These are phyloP conservation scores for Mrakia frigida DNA, from an alignment of 768 basidiomycete species.

Conservation along the genomic window DNA sequence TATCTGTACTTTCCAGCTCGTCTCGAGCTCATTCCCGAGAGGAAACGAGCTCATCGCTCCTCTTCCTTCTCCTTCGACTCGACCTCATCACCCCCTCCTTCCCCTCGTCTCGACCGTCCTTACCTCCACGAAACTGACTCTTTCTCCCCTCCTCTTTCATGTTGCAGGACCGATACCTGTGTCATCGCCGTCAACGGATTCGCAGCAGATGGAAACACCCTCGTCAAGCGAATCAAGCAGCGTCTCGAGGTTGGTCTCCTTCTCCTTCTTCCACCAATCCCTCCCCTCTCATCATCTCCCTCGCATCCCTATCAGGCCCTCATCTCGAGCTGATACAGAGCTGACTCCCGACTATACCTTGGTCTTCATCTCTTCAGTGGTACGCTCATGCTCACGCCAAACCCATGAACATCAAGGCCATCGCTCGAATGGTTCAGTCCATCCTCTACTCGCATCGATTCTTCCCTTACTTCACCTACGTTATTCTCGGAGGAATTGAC, in stretches of 20 bases:
- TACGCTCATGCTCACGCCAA: constrained; percentile 95
- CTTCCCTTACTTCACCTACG: constrained; percentile 97
- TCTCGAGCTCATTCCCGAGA: too few relatives aligned
- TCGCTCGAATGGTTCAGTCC: constrained; percentile 96
- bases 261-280: neutral
- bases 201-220: constrained; percentile 94
- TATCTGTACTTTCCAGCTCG: neutral
- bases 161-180: constrained; percentile 74
- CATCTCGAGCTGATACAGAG: too few relatives aligned
- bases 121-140: neutral
- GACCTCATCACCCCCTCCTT: neutral
- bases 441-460: constrained; percentile 86
- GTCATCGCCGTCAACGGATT: constrained; percentile 95
- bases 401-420: constrained; percentile 92
- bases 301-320: neutral
- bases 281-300: too few relatives aligned
- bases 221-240: constrained; percentile 93
- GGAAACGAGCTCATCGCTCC: neutral
- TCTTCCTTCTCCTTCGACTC: neutral
- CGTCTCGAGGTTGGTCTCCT: constrained; percentile 71
- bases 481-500: constrained; percentile 92
- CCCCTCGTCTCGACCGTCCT: neutral
- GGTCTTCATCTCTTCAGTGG: constrained; percentile 72
- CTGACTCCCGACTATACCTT: neutral
- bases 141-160: too few relatives aligned